Percentiles rank a stretch among this genome's conserved stretches.
Conservation (phyloP, 495 filamentous ascomycete genomes). For the Xylaria flabelliformis region DNA sequence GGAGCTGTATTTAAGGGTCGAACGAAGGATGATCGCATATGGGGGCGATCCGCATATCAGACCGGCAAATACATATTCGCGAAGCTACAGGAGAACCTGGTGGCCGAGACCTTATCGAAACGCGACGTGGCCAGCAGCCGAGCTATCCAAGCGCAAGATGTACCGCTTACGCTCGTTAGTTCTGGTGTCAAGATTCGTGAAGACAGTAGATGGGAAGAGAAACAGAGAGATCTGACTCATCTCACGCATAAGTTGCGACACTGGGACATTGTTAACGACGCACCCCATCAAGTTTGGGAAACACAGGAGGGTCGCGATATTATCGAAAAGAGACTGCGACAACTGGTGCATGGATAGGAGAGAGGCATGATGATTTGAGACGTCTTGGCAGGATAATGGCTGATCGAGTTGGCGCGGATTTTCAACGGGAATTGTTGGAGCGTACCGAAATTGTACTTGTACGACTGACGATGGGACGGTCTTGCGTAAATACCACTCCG, state of each 20-base stretch:
- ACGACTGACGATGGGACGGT: conserved; percentile 4
- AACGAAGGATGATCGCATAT: conserved; percentile 81
- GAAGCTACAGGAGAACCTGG: conserved; percentile 90
- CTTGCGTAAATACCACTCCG: conserved; percentile 1
- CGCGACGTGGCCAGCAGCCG: conserved; percentile 78
- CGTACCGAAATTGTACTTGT: neutral
- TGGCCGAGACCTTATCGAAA: conserved; percentile 79
- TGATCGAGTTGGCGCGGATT: neutral
- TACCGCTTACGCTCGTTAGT: conserved; percentile 80
- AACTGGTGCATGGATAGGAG: conserved; percentile 55
- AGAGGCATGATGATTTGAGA: neutral
- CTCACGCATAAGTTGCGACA: conserved; percentile 75
- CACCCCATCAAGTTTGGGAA: conserved; percentile 87
- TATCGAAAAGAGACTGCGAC: conserved; percentile 71
- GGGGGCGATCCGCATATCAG: conserved; percentile 78
- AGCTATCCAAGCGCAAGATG: conserved; percentile 75
- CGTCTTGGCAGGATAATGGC: neutral
- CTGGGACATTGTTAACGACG: conserved; percentile 87
- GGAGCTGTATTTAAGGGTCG: conserved; percentile 82
- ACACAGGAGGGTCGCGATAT: conserved; percentile 68
- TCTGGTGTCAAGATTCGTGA: conserved; percentile 64
- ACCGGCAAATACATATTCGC: conserved; percentile 82
- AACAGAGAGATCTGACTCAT: conserved; percentile 81
- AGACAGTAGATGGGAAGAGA: conserved; percentile 73
- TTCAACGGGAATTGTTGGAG: neutral